Conservation (phyloP, 2,329 filamentous ascomycete genomes). For the Sordariomycetes sp. region DNA sequence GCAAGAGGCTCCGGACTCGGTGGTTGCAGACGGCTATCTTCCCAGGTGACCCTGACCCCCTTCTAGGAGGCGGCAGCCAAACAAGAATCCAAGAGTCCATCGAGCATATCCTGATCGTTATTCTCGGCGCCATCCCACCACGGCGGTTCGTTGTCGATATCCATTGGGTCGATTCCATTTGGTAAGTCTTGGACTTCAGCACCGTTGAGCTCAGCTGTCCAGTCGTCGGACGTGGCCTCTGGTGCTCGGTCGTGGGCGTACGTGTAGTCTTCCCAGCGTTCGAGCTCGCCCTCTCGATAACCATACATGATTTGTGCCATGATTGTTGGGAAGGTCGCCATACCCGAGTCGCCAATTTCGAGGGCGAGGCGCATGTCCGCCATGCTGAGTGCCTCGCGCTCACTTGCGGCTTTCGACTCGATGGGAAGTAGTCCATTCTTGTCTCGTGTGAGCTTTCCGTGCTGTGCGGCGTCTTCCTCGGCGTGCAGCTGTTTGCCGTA, state of each 20-base stretch:
- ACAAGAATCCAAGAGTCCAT: slow-evolving; percentile 47
- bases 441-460: slow-evolving; percentile 67
- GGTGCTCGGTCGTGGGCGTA: slow-evolving; percentile 37
- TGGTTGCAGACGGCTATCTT: no score
- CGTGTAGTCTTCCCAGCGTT: slow-evolving; percentile 54
- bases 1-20: no score
- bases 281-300: slow-evolving; percentile 69
- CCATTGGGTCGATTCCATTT: slow-evolving; percentile 51
- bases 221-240: slow-evolving; percentile 19
- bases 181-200: slow-evolving; percentile 25
- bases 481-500: slow-evolving; percentile 66
- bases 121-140: slow-evolving; percentile 53
- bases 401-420: slow-evolving; percentile 67
- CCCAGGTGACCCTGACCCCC: not conserved
- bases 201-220: slow-evolving; percentile 24
- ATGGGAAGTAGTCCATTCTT: slow-evolving; percentile 71
- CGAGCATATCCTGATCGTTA: slow-evolving; percentile 41
- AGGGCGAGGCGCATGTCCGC: slow-evolving; percentile 70
- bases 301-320: slow-evolving; percentile 59
- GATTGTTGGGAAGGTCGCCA: slow-evolving; percentile 70
- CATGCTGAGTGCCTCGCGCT: slow-evolving; percentile 64
- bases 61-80: slow-evolving; percentile 33
- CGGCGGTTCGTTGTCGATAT: slow-evolving; percentile 46
- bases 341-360: slow-evolving; percentile 64
- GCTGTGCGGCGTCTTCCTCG: slow-evolving; percentile 65